phyloP scores from a whole-genome alignment of 495 filamentous ascomycete species.

The Lasiosphaeriaceae sp. region DNA sequence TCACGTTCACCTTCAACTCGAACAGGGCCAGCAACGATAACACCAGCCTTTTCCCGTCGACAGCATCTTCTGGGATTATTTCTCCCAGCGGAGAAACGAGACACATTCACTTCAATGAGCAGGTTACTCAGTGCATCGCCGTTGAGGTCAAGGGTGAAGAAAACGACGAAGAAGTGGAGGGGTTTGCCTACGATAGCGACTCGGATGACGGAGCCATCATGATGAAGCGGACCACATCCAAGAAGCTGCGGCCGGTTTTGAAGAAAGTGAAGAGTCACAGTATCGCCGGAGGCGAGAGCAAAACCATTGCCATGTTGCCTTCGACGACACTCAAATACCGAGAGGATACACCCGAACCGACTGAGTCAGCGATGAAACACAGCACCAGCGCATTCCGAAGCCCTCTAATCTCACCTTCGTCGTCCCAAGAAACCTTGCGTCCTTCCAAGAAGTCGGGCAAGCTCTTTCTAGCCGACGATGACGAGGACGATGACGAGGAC shows the following conservation, averaged over 20 bases:
- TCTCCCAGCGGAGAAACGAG: constrained; percentile 68
- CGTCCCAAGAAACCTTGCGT: constrained; percentile 72
- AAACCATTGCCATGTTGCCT: constrained; percentile 89
- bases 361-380: constrained; percentile 55
- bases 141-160: constrained; percentile 76
- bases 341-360: constrained; percentile 70
- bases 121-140: constrained; percentile 93
- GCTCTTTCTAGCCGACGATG: constrained; percentile 54
- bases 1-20: constrained; percentile 54
- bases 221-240: constrained; percentile 61
- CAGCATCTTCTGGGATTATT: constrained; percentile 56
- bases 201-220: constrained; percentile 76
- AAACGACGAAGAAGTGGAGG: constrained; percentile 57
- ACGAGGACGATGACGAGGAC: constrained; percentile 50
- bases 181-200: constrained; percentile 57
- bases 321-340: constrained; percentile 89
- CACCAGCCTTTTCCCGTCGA: constrained; percentile 54
- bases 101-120: constrained; percentile 95
- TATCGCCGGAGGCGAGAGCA: constrained; percentile 60
- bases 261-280: constrained; percentile 45
- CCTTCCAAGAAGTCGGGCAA: constrained; percentile 67
- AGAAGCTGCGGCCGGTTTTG: constrained; percentile 39
- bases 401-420: constrained; percentile 57
- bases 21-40: constrained; percentile 52
- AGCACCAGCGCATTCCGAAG: constrained; percentile 43